Percentiles rank a stretch among this genome's conserved stretches.
Conservation (phyloP, 768 basidiomycete species). For the Hericium alpestre region DNA sequence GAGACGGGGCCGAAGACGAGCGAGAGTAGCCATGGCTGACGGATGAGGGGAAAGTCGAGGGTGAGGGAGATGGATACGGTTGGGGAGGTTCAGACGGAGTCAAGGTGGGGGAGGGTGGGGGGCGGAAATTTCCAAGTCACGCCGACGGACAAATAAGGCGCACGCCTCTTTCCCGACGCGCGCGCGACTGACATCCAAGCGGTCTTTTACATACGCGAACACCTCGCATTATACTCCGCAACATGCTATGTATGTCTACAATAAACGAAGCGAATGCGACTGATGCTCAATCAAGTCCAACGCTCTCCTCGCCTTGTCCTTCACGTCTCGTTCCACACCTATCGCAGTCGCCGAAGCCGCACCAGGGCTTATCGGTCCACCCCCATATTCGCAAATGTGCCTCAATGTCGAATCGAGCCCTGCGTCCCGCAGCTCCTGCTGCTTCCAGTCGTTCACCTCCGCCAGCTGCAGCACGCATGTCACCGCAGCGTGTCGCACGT, state of each 20-base stretch:
- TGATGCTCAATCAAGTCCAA: slow-evolving; percentile 35
- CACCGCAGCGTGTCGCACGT: slow-evolving; percentile 51
- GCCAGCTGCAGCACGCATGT: slow-evolving; percentile 50
- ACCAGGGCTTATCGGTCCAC: slow-evolving; percentile 16
- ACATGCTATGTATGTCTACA: neutral
- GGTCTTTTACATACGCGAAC: neutral
- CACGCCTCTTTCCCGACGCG: neutral
- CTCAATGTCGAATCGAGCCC: slow-evolving; percentile 35
- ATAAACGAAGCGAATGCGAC: neutral
- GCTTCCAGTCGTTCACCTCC: slow-evolving; percentile 25
- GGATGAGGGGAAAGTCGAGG: slow-evolving; percentile 1
- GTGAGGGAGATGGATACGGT: neutral
- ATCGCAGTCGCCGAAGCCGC: slow-evolving; percentile 17
- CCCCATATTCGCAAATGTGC: slow-evolving; percentile 32
- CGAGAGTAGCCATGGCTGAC: slow-evolving; percentile 21
- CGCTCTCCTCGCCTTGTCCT: slow-evolving; percentile 43
- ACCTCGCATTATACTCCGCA: neutral
- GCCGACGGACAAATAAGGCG: too few species aligned
- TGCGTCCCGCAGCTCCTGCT: slow-evolving; percentile 30
- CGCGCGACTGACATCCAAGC: neutral
- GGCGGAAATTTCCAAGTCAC: neutral
- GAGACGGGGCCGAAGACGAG: slow-evolving; percentile 19
- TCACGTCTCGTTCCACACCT: slow-evolving; percentile 37
- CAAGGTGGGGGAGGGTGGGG: neutral
- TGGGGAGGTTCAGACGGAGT: neutral